Base-by-base conservation (phyloP, 129 eudicot species). In the Tagetes erecta region DNA sequence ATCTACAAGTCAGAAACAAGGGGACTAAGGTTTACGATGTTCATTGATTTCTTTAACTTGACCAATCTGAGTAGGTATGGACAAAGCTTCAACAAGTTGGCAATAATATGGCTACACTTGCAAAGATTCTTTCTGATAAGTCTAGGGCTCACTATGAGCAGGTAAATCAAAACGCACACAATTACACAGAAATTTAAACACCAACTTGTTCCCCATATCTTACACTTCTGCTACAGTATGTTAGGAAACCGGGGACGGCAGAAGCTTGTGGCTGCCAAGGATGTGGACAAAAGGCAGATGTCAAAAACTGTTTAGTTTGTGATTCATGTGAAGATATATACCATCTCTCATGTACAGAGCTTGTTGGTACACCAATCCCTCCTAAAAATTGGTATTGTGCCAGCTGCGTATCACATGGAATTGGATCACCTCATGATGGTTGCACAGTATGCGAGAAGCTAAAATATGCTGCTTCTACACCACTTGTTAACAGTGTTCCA, bases 251-350 rank as follows among this genome's bases (percentile, higher is more conserved):
- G 51, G 90, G 88, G 71, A 70, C 39, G 73, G 33, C 84, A 39
- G 86, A 83, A 52, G 76, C 83, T 57, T 46, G 73, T 49, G 65
- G 83, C 37, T 94, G 99, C 84, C 69, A 72, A 40, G 81, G 44
- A 44, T 94, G 99, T 74, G 83, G 88, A 72, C 75, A 78, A 59
- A 80, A 76, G 58, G 72, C 90, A 35, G 87, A 88, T 65, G 85
- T 82, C 50, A 59, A 78, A 68, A 81, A 83, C 47, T 70, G 88
- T 75, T 77, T 94, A 50, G 93, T 88, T 4, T 91, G 99, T 75
- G 97, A 91, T 80, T 85, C 89, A 0, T 94, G 99, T 68, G 99
- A 94, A 80, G 91, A 78, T 50, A 83, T 82, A 67, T 94, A 81
- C 71, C 99, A 94, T 47, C 72, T 91, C 37, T 78, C 86, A 10